Evolutionary conservation across 805 yeast genomes (phyloP), one percentile per base, ranked within the genome.

Genomic region (Metschnikowia shivogae): DNA sequence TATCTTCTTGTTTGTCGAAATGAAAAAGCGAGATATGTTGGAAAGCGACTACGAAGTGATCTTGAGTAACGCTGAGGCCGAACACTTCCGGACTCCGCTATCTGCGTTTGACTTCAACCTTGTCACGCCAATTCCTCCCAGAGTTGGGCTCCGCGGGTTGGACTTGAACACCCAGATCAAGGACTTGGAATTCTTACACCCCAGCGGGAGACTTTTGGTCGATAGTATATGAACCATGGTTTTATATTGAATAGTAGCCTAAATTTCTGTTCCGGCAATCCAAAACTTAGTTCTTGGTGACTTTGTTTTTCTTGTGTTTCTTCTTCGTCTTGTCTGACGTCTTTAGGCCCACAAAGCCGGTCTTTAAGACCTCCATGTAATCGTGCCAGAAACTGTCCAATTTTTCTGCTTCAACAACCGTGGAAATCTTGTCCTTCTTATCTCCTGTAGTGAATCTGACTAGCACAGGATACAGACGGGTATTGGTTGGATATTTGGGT

Each of bases 301-400:
- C 64, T 61, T 62, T 71, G 52, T 67, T 72, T 20, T 38, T 74
- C 60, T 76, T 73, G 69, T 79, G 82, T 68, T 76, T 77, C 73
- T 81, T 82, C 66, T 81, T 82, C 17, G 17, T 17, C 73, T 87
- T 88, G 48, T 86, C 88, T 70, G 87, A 89, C 77, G 84, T 87
- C 60, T 81, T 77, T 62, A 90, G 73, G 1, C 96, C 96, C 3
- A 69, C 68, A 63, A 86, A 80, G 4, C 93, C 90, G 19, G 72
- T 60, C 60, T 87, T 89, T 45, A 89, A 72, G 0, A 77, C 77
- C 35, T 79, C 80, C 1, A 87, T 67, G 64, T 89, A 90, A 22
- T 80, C 81, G 35, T 64, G 62, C 97, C 97, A 90, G 62, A 90
- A 90, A 47, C 69, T 62, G 50, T 82, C 87, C 52, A 90, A 68